These are phyloP conservation scores for Paecilomyces sp. DNA, from an alignment of 2,329 filamentous ascomycete species.

Conservation along the genomic window DNA sequence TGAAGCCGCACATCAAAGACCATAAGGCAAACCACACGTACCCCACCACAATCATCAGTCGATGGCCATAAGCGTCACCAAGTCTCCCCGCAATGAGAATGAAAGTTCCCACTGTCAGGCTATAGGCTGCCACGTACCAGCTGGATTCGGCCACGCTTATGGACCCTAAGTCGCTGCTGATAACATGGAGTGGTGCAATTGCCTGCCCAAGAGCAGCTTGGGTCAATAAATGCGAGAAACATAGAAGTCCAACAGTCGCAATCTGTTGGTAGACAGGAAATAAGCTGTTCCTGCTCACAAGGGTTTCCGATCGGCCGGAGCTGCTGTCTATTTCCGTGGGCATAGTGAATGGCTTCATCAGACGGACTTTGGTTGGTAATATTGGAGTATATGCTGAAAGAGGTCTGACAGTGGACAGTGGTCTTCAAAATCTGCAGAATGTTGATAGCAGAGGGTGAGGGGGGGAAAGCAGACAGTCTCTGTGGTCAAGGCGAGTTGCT, in stretches of 20 bases:
- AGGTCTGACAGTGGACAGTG: not conserved
- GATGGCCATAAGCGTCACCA: constrained; percentile 39
- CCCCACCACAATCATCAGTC: constrained; percentile 33
- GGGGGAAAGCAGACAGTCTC: not conserved
- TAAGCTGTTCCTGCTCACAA: not conserved
- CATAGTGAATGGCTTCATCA: not conserved
- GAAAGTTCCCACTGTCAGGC: constrained; percentile 38
- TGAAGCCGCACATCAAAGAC: constrained; percentile 33
- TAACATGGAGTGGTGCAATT: constrained; percentile 39
- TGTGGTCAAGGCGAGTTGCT: not conserved
- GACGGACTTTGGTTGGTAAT: not conserved
- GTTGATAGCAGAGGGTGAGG: not conserved
- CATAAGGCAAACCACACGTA: constrained; percentile 34
- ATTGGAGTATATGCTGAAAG: not conserved
- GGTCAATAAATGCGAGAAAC: constrained; percentile 11
- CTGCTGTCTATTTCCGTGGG: not conserved
- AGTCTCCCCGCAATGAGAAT: constrained; percentile 39
- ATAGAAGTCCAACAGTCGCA: not conserved
- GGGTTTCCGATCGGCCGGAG: not conserved
- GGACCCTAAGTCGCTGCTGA: constrained; percentile 38
- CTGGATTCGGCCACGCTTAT: constrained; percentile 12
- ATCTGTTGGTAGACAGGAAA: not conserved
- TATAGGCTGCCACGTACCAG: constrained; percentile 39
- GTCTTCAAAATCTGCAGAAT: not conserved
- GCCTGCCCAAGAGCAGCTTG: constrained; percentile 37